Evolutionary conservation across 1,284 basidiomycete genomes (phyloP), one percentile per base, ranked within the genome.

Genomic region (Heterobasidion parviporum): DNA sequence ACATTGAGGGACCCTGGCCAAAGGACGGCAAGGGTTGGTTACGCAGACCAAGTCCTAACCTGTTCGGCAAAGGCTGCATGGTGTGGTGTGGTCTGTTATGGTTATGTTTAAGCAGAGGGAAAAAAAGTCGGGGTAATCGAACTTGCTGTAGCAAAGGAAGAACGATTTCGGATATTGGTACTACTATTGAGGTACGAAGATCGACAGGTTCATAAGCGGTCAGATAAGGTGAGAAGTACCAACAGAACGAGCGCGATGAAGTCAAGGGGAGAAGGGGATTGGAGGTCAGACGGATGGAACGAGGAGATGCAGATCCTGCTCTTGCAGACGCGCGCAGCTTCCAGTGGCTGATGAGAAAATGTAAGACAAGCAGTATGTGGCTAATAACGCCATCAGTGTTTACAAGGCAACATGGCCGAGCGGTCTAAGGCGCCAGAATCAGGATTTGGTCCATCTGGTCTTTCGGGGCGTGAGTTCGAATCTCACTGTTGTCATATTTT

Each of bases 1-100:
- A 85, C 67, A 90, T 88, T 78, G 89, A 89, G 75, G 89, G 88
- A 63, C 89, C 89, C 72, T 90, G 89, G 70, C 89, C 88, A 72
- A 82, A 89, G 57, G 88, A 89, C 62, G 85, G 87, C 80, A 88
- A 75, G 73, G 87, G 82, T 60, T 86, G 85, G 26, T 26, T 26
- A 76, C 88, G 85, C 74, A 89, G 77, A 75, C 89, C 89, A 74
- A 91, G 86, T 75, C 89, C 89, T 69, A 89, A 73, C 66, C 88
- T 81, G 73, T 88, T 91, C 58, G 77, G 76, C 57, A 70, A 66
- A 57, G 81, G 81, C 70, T 88, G 84, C 84, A 87, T 89, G 56
- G 66, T 74, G 62, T 32, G 16, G 36, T 45, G 18, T 9, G 33
- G 16, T 34, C 54, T 43, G 50, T 16, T 18, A 6, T 12, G 16